Percentiles rank a stretch among this genome's conserved stretches.
Evolutionary conservation across 2,329 filamentous ascomycete genomes (phyloP).

Genomic region (Phyllosticta ampelicida): DNA sequence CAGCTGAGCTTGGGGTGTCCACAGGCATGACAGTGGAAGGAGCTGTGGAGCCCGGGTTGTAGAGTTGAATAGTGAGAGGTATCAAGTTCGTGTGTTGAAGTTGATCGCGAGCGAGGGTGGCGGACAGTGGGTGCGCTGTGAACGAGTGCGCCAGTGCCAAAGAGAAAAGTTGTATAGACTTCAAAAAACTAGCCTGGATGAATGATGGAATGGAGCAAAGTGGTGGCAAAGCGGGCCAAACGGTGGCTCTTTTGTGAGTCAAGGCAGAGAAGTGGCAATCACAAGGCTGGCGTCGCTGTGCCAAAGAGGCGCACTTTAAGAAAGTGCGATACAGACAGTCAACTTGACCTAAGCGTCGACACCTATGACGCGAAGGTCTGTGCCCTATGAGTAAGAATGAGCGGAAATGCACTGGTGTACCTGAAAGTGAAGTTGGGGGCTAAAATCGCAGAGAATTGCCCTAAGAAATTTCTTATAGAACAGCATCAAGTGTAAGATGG

Average conservation of each 20-base stretch:
- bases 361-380: constrained; percentile 3
- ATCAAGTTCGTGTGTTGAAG: too few species aligned
- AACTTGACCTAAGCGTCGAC: too few species aligned
- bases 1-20: background rate
- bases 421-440: background rate
- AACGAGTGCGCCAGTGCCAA: background rate
- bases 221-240: background rate
- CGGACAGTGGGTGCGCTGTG: background rate
- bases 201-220: constrained; percentile 16
- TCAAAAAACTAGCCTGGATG: constrained; percentile 21
- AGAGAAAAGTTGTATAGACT: constrained; percentile 14
- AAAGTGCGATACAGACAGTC: background rate
- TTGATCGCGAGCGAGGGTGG: background rate
- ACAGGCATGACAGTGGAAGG: background rate
- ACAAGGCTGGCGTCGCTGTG: background rate
- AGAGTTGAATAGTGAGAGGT: background rate
- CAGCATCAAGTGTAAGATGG: too few species aligned
- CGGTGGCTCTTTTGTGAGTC: background rate
- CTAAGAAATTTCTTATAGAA: background rate
- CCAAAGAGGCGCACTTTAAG: constrained; percentile 2
- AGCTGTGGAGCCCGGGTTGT: background rate
- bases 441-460: background rate
- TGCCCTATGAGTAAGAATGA: background rate
- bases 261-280: constrained; percentile 2
- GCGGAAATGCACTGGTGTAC: background rate